Conservation (phyloP, 768 basidiomycete genomes). For the Xerocomus potaroensis region DNA sequence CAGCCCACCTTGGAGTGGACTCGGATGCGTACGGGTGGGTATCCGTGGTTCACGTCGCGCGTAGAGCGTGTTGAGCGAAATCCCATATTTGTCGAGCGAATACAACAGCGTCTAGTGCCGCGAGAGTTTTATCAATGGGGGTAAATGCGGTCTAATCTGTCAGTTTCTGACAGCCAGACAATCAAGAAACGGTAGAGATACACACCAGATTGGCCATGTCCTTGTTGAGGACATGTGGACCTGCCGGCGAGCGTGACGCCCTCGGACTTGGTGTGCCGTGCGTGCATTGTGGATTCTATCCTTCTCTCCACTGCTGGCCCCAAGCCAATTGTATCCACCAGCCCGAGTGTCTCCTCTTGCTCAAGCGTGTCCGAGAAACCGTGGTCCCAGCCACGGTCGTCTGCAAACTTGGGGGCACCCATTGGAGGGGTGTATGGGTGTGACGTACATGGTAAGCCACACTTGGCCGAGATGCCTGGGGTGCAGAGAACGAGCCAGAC, state of each 20-base stretch:
- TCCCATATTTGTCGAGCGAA: conserved; percentile 95
- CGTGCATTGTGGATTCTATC: conserved; percentile 1
- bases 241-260: conserved; percentile 52
- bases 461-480: conserved; percentile 29
- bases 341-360: conserved; percentile 35
- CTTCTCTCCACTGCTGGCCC: conserved; percentile 29
- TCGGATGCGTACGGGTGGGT: too few species aligned
- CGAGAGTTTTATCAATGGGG: too few species aligned
- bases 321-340: conserved; percentile 38
- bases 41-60: conserved; percentile 57
- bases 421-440: too few species aligned
- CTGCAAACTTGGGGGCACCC: conserved; percentile 77
- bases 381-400: conserved; percentile 66
- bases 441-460: conserved; percentile 50
- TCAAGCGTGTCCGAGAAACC: conserved; percentile 51
- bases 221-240: conserved; percentile 44
- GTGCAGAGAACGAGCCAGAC: conserved; percentile 4
- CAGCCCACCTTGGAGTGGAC: too few species aligned
- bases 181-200: conserved; percentile 23
- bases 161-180: conserved; percentile 50
- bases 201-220: too few species aligned
- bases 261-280: conserved; percentile 32
- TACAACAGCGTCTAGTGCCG: conserved; percentile 81
- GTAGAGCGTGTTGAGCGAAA: conserved; percentile 88
- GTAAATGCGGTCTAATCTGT: too few species aligned